phyloP scores from a whole-genome alignment of 1,284 basidiomycete species.

The Marasmius sp. region DNA sequence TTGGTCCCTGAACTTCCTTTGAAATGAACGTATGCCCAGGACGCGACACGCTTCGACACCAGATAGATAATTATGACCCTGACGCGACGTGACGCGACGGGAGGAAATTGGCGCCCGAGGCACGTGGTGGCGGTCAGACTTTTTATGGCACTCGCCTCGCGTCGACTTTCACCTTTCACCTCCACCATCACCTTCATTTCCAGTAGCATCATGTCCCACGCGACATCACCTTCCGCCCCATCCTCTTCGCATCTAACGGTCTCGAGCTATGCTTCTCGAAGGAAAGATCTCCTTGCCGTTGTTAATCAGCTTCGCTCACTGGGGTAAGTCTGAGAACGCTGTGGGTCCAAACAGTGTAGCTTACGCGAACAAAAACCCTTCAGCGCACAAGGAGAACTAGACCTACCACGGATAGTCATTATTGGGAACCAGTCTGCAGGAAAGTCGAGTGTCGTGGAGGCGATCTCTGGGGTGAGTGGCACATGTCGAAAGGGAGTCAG shows the following conservation, averaged over 20 bases:
- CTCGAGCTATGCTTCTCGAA: conserved; percentile 8
- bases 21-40: too few species aligned
- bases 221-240: too few species aligned
- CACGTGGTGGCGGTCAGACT: too few species aligned
- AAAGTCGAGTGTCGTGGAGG: conserved; percentile 32
- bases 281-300: conserved; percentile 14
- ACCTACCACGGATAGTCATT: conserved; percentile 27
- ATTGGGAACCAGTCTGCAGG: conserved; percentile 34
- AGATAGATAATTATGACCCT: too few species aligned
- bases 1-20: too few species aligned
- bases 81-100: too few species aligned
- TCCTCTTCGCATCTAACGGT: conserved; percentile 3
- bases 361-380: not conserved
- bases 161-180: too few species aligned
- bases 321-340: conserved; percentile 8
- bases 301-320: conserved; percentile 13
- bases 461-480: conserved; percentile 30
- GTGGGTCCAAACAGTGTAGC: not conserved
- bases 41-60: too few species aligned
- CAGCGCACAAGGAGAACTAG: conserved; percentile 23
- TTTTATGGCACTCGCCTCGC: too few species aligned
- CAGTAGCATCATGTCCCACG: too few species aligned
- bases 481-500: conserved; percentile 1
- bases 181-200: too few species aligned
- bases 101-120: too few species aligned